Evolutionary conservation across 306 rosid species (phyloP).

Genomic region (Cicer bijugum): DNA sequence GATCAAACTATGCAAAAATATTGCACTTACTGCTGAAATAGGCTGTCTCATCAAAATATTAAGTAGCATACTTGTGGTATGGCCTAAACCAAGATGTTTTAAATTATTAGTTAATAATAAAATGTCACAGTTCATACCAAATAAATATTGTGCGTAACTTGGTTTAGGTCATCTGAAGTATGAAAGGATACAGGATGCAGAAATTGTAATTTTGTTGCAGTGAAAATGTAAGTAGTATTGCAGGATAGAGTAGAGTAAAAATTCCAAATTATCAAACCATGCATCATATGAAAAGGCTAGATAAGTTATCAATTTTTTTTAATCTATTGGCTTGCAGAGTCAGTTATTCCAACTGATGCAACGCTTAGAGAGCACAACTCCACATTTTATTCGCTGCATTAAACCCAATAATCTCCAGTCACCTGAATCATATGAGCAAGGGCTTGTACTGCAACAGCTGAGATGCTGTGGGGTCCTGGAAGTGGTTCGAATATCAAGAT

Average conservation of each 20-base stretch:
- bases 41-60: neutral
- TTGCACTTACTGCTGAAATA: conserved; percentile 1
- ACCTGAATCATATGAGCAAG: conserved; percentile 88
- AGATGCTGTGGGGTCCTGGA: conserved; percentile 97
- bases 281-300: conserved; percentile 33
- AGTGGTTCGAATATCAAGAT: conserved; percentile 94
- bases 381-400: conserved; percentile 97
- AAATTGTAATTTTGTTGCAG: neutral
- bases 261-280: conserved; percentile 26
- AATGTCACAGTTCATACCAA: neutral
- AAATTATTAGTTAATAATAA: conserved; percentile 14
- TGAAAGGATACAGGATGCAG: neutral
- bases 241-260: conserved; percentile 35
- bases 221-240: conserved; percentile 10
- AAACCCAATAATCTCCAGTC: conserved; percentile 94
- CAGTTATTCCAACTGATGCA: conserved; percentile 90
- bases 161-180: conserved; percentile 41
- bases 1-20: conserved; percentile 19
- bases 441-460: conserved; percentile 90
- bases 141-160: conserved; percentile 19
- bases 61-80: neutral
- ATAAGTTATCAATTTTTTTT: conserved; percentile 9
- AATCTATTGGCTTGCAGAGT: conserved; percentile 56
- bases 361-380: conserved; percentile 91
- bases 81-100: conserved; percentile 33